Evolutionary conservation across 495 filamentous ascomycete genomes (phyloP).

Genomic region (Penicillium bovifimosum): DNA sequence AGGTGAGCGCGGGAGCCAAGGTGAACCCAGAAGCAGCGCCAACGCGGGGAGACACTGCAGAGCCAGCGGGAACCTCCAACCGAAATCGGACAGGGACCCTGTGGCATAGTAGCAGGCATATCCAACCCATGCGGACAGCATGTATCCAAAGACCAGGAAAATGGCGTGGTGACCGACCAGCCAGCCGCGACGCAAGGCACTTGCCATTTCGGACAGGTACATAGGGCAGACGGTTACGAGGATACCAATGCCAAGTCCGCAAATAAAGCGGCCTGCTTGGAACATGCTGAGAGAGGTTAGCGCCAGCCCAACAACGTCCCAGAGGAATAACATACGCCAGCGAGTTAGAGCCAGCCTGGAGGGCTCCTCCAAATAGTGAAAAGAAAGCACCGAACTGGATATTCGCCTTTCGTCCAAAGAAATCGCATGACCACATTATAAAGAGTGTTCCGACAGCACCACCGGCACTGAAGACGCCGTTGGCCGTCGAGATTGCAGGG

Average conservation of each 20-base stretch:
- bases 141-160: slow-evolving; percentile 40
- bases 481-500: slow-evolving; percentile 42
- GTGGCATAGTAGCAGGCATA: slow-evolving; percentile 39
- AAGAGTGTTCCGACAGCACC: slow-evolving; percentile 40
- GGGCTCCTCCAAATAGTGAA: slow-evolving; percentile 39
- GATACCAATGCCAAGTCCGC: slow-evolving; percentile 44
- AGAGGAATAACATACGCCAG: slow-evolving; percentile 21
- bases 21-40: slow-evolving; percentile 33
- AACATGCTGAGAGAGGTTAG: slow-evolving; percentile 36
- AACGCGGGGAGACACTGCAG: slow-evolving; percentile 38
- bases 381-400: slow-evolving; percentile 43
- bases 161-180: slow-evolving; percentile 37
- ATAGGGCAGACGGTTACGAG: slow-evolving; percentile 44
- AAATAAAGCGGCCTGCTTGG: slow-evolving; percentile 42
- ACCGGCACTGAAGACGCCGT: slow-evolving; percentile 45
- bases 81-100: slow-evolving; percentile 28
- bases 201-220: slow-evolving; percentile 38
- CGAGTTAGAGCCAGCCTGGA: slow-evolving; percentile 40
- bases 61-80: slow-evolving; percentile 44
- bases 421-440: slow-evolving; percentile 41
- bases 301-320: not conserved
- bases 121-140: slow-evolving; percentile 40
- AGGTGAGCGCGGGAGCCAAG: slow-evolving; percentile 40
- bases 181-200: slow-evolving; percentile 33
- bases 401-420: slow-evolving; percentile 37